A percentile compares a stretch with the other conserved stretches of the same genome.
Evolutionary conservation across 257 asterid species (phyloP).

Genomic region (Nicotiana benthamiana): DNA sequence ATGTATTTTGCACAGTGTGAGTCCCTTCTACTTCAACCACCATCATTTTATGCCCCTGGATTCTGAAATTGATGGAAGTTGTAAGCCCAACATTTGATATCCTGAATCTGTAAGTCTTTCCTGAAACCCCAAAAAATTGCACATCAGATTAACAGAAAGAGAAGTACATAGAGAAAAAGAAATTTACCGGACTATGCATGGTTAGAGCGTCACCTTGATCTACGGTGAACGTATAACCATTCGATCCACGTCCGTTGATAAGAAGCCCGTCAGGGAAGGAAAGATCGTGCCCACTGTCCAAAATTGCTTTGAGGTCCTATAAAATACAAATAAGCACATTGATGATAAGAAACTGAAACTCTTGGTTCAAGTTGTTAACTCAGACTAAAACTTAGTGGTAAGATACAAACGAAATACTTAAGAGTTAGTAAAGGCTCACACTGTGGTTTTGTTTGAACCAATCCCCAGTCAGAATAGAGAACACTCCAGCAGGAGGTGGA

Average conservation of each 20-base stretch:
- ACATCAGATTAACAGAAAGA: background rate
- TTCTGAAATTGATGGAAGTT: constrained; percentile 26
- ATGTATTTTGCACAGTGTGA: constrained; percentile 23
- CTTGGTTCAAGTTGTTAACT: background rate
- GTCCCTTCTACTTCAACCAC: constrained; percentile 29
- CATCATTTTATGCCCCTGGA: constrained; percentile 28
- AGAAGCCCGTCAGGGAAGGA: constrained; percentile 29
- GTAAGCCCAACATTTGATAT: constrained; percentile 24
- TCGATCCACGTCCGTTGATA: constrained; percentile 24
- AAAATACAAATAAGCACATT: background rate
- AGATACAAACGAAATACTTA: background rate
- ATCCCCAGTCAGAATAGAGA: constrained; percentile 20
- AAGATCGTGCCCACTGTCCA: constrained; percentile 26
- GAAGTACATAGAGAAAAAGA: background rate
- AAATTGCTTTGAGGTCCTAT: constrained; percentile 20
- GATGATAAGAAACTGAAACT: background rate
- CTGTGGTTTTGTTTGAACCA: constrained; percentile 31
- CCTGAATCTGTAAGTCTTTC: constrained; percentile 29
- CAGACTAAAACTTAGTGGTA: background rate
- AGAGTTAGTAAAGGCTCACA: constrained; percentile 3
- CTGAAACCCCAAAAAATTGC: background rate
- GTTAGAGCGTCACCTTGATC: constrained; percentile 12
- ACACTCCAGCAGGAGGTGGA: constrained; percentile 27
- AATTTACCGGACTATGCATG: background rate
- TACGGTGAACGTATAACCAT: constrained; percentile 12